A percentile compares a stretch with the other conserved stretches of the same genome.
phyloP scores from a whole-genome alignment of 2,329 filamentous ascomycete genomes.

The Fusarium drepaniforme region DNA sequence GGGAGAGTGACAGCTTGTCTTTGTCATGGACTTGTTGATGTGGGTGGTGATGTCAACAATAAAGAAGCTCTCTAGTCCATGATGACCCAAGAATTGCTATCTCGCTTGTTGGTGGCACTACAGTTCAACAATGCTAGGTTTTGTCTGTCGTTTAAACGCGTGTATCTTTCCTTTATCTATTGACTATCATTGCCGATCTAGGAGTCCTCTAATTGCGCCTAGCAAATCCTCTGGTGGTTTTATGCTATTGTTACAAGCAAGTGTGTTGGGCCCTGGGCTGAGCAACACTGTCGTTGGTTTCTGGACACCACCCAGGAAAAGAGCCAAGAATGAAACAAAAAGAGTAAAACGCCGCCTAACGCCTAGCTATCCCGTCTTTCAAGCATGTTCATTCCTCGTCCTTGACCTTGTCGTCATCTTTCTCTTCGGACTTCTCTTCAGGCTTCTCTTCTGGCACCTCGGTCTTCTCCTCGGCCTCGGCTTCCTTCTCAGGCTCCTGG shows the following conservation, averaged over 20 bases:
- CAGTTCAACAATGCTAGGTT: neutral
- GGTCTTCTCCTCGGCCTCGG: neutral
- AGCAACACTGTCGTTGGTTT: neutral
- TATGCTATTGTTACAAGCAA: slow-evolving; percentile 6
- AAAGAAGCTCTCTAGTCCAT: slow-evolving; percentile 25
- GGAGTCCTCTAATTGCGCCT: neutral
- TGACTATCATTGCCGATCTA: neutral
- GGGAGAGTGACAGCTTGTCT: slow-evolving; percentile 3
- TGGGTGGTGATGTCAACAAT: slow-evolving; percentile 9
- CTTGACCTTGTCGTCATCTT: slow-evolving; percentile 2
- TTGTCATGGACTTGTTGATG: neutral
- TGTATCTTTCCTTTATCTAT: neutral
- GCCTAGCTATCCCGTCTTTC: neutral
- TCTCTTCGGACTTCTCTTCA: neutral
- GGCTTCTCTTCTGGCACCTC: neutral
- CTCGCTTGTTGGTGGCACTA: neutral
- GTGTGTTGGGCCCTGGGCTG: neutral
- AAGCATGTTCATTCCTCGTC: slow-evolving; percentile 4
- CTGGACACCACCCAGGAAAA: slow-evolving; percentile 4
- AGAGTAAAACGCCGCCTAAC: slow-evolving; percentile 4
- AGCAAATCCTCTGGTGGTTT: neutral
- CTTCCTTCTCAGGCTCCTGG: neutral
- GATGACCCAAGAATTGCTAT: neutral
- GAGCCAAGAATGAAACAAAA: neutral
- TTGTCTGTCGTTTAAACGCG: neutral